phyloP scores from a whole-genome alignment of 1,139 yeast genomes.

The Spathaspora sp. region DNA sequence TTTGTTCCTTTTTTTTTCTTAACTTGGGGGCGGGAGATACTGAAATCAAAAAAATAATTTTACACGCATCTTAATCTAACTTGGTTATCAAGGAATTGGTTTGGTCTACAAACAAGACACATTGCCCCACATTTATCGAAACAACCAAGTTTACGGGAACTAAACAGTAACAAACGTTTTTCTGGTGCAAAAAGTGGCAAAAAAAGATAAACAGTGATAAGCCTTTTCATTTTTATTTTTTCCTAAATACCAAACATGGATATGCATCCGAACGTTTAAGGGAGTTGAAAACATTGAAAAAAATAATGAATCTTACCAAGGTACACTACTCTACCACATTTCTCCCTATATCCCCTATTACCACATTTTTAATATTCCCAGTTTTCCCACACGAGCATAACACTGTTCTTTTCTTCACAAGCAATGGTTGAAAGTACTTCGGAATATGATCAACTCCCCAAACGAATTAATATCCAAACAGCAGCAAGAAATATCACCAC shows the following conservation, averaged over 20 bases:
- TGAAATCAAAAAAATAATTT: no score
- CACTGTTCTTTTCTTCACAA: background rate
- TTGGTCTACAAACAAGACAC: no score
- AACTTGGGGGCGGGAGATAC: no score
- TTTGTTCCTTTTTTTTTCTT: no score
- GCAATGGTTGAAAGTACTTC: background rate
- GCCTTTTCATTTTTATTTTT: background rate
- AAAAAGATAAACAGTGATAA: background rate
- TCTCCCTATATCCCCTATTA: background rate
- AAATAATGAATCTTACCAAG: background rate
- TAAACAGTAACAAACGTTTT: background rate
- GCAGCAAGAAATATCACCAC: background rate
- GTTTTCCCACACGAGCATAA: background rate
- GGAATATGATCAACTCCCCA: background rate
- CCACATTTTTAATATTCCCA: background rate
- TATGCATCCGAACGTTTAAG: background rate
- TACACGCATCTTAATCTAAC: no score
- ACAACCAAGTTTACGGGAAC: background rate
- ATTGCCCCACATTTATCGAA: no score
- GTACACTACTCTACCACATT: background rate
- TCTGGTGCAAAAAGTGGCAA: background rate
- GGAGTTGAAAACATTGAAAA: background rate
- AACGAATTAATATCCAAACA: background rate
- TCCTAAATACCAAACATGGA: background rate
- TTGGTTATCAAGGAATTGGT: no score